Percentiles rank a stretch among this genome's conserved stretches.
Evolutionary conservation across 768 basidiomycete genomes (phyloP).

Genomic region (Pleurotus tuber-regium): DNA sequence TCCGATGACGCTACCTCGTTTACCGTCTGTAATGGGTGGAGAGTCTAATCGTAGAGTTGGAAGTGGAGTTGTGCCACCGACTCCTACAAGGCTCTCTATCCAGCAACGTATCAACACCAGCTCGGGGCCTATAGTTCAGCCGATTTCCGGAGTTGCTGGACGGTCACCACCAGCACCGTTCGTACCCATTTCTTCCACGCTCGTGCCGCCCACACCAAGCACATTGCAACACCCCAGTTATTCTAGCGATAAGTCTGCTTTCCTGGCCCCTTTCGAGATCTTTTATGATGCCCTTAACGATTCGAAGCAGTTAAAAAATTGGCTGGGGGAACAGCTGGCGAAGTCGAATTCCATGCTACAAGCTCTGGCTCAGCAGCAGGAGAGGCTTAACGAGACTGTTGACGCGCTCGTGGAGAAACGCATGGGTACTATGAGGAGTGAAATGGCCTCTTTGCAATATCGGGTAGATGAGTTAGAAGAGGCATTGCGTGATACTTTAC

Average conservation of each 20-base stretch:
- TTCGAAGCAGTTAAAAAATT: constrained; percentile 72
- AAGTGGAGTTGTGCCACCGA: constrained; percentile 65
- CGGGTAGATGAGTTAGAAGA: constrained; percentile 72
- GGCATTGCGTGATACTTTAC: constrained; percentile 30
- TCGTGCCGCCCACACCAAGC: constrained; percentile 71
- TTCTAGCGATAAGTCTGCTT: constrained; percentile 66
- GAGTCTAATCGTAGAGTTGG: constrained; percentile 49
- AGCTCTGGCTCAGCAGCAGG: constrained; percentile 56
- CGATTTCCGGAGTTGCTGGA: constrained; percentile 27
- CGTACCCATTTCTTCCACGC: constrained; percentile 63
- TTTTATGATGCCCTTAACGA: constrained; percentile 87
- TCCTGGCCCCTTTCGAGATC: constrained; percentile 76
- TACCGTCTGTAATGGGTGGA: constrained; percentile 47
- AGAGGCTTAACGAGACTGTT: constrained; percentile 57
- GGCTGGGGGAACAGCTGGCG: constrained; percentile 73
- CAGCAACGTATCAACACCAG: constrained; percentile 28
- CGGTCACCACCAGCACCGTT: constrained; percentile 57
- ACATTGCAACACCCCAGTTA: constrained; percentile 60
- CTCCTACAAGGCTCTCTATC: constrained; percentile 61
- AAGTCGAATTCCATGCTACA: constrained; percentile 56
- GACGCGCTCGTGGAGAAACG: constrained; percentile 61
- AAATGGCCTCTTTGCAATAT: constrained; percentile 56
- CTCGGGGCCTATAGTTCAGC: constrained; percentile 9
- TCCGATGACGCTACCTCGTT: constrained; percentile 65
- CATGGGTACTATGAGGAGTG: constrained; percentile 54